These are phyloP conservation scores for Trichosporon asahii DNA, from an alignment of 1,284 basidiomycete genomes.

Conservation along the genomic window DNA sequence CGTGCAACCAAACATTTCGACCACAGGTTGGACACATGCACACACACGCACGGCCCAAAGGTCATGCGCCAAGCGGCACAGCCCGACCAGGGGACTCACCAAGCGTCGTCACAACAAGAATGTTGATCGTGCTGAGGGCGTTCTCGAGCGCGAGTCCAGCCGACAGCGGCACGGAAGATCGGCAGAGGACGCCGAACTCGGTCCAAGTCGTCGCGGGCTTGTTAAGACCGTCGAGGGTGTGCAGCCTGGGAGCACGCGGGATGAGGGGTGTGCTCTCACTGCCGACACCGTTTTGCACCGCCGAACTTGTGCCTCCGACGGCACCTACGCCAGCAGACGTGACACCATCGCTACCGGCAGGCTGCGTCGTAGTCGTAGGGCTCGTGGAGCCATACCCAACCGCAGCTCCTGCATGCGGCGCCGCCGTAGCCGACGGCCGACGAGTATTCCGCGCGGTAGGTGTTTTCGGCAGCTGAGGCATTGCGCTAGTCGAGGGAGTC, in stretches of 20 bases:
- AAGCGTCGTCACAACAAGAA: slow-evolving; percentile 32
- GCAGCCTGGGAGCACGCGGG: neutral
- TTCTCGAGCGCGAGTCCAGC: slow-evolving; percentile 29
- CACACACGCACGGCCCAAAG: neutral
- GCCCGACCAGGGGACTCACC: slow-evolving; percentile 15
- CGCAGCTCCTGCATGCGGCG: neutral
- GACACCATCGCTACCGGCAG: neutral
- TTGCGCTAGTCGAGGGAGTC: neutral
- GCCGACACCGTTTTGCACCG: neutral
- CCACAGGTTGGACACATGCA: neutral
- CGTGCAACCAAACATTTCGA: neutral
- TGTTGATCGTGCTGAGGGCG: slow-evolving; percentile 27
- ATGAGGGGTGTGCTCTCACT: neutral
- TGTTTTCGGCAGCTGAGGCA: neutral
- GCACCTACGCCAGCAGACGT: neutral
- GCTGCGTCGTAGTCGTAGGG: neutral
- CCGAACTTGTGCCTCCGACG: neutral
- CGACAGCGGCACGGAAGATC: slow-evolving; percentile 15
- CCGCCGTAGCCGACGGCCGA: neutral
- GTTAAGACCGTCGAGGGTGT: slow-evolving; percentile 25
- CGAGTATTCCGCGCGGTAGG: neutral
- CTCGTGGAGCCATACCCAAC: neutral
- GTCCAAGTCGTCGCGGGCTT: slow-evolving; percentile 19
- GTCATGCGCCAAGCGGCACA: no score
- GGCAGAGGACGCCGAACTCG: slow-evolving; percentile 24